Evolutionary conservation across 352 stramenopile species (phyloP).

Genomic region (Phytophthora fragariae): DNA sequence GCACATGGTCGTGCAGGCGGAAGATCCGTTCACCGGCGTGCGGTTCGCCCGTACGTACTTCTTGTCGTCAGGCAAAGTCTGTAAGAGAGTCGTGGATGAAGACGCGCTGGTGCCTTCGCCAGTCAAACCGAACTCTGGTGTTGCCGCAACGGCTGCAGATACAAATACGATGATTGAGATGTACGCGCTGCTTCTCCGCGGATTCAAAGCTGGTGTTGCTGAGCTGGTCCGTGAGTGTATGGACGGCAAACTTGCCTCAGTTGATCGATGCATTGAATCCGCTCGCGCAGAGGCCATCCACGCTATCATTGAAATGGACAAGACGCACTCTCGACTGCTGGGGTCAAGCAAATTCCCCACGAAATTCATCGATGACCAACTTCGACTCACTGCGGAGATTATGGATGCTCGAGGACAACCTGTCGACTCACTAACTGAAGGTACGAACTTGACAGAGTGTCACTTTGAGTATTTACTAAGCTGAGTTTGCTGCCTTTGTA

Average conservation of each 20-base stretch:
- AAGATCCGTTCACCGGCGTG: constrained; percentile 78
- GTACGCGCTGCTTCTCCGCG: constrained; percentile 48
- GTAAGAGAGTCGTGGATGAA: constrained; percentile 58
- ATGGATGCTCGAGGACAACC: constrained; percentile 56
- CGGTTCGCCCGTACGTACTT: constrained; percentile 77
- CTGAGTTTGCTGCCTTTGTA: constrained; percentile 13
- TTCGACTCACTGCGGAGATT: constrained; percentile 46
- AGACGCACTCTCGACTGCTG: constrained; percentile 25
- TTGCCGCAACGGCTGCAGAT: constrained; percentile 22
- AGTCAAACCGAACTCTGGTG: constrained; percentile 15
- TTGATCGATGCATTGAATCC: constrained; percentile 33
- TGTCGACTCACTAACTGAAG: constrained; percentile 23
- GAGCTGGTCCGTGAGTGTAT: constrained; percentile 33
- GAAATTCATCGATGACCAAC: constrained; percentile 48
- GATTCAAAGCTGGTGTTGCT: constrained; percentile 36
- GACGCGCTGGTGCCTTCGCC: constrained; percentile 61
- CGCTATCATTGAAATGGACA: constrained; percentile 29
- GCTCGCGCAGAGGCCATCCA: constrained; percentile 33
- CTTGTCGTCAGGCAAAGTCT: constrained; percentile 62
- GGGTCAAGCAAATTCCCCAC: constrained; percentile 25
- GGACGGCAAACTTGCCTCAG: constrained; percentile 9
- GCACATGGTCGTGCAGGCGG: constrained; percentile 72
- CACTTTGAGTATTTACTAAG: background rate
- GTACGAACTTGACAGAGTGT: constrained; percentile 7
- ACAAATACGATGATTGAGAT: constrained; percentile 40